Conservation (phyloP, 768 basidiomycete genomes). For the Neoboletus brunneissimus region DNA sequence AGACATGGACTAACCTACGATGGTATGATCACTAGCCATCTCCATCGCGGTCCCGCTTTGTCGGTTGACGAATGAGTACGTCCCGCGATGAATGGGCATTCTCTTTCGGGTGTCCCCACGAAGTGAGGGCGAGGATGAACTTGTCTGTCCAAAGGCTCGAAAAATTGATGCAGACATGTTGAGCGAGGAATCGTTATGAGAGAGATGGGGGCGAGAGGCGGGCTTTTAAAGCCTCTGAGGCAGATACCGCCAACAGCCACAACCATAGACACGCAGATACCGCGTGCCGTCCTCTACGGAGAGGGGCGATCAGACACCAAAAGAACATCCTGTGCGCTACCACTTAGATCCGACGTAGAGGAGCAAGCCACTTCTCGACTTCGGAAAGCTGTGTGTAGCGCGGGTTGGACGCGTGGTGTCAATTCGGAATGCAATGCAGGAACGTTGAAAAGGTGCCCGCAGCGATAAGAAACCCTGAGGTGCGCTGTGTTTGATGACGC, state of each 20-base stretch:
- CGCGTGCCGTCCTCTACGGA: slow-evolving; percentile 12
- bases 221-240: slow-evolving; percentile 15
- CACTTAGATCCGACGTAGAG: slow-evolving; percentile 4
- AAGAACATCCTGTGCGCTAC: slow-evolving; percentile 14
- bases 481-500: neutral
- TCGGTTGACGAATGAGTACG: slow-evolving; percentile 30
- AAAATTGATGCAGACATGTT: slow-evolving; percentile 23
- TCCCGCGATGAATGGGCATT: slow-evolving; percentile 29
- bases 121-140: slow-evolving; percentile 3
- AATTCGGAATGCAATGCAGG: neutral
- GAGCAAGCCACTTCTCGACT: slow-evolving; percentile 16
- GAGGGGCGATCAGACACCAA: slow-evolving; percentile 1
- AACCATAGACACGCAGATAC: slow-evolving; percentile 14
- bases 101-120: slow-evolving; percentile 20
- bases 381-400: slow-evolving; percentile 15
- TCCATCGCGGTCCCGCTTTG: slow-evolving; percentile 35
- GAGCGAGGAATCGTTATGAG: neutral
- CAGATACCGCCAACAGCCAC: slow-evolving; percentile 14
- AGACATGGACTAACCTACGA: slow-evolving; percentile 21
- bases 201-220: neutral
- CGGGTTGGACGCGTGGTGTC: neutral
- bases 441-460: slow-evolving; percentile 1
- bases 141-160: slow-evolving; percentile 19
- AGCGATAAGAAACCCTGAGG: neutral
- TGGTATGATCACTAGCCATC: slow-evolving; percentile 20